Conservation (phyloP, 257 asterid genomes). For the Henckelia pumila region DNA sequence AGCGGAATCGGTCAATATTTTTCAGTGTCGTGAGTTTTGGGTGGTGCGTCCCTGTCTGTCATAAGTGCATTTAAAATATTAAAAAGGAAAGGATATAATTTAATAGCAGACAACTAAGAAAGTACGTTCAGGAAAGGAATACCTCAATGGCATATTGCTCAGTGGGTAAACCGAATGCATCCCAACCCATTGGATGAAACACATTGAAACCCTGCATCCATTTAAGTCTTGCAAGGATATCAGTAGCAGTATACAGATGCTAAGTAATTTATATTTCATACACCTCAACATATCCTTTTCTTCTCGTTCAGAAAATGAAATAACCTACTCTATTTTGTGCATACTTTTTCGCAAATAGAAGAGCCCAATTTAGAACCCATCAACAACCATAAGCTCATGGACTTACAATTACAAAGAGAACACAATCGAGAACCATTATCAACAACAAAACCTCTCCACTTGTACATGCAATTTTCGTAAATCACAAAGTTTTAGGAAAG, state of each 20-base stretch:
- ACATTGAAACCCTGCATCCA: slow-evolving; percentile 98
- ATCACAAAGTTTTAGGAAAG: too few species aligned
- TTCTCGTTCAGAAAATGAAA: too few species aligned
- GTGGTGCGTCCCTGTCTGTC: slow-evolving; percentile 92
- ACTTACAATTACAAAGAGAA: too few species aligned
- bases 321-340: too few species aligned
- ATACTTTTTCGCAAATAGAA: too few species aligned
- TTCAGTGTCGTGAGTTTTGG: slow-evolving; percentile 78
- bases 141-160: slow-evolving; percentile 98
- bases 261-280: too few species aligned
- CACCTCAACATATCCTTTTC: too few species aligned
- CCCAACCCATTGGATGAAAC: slow-evolving; percentile 99
- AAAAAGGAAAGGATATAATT: slow-evolving; percentile 10
- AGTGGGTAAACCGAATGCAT: slow-evolving; percentile 98
- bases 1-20: slow-evolving; percentile 79
- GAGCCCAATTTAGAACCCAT: too few species aligned
- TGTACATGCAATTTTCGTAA: too few species aligned
- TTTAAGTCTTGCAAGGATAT: slow-evolving; percentile 89
- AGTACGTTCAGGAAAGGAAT: slow-evolving; percentile 8
- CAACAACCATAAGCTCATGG: too few species aligned
- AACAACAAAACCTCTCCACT: too few species aligned
- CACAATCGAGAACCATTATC: too few species aligned
- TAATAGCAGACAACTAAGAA: neutral
- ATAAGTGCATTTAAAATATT: slow-evolving; percentile 26
- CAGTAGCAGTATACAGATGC: slow-evolving; percentile 98